These are phyloP conservation scores for Takashimella tepidaria DNA, from an alignment of 1,284 basidiomycete genomes.

Conservation along the genomic window DNA sequence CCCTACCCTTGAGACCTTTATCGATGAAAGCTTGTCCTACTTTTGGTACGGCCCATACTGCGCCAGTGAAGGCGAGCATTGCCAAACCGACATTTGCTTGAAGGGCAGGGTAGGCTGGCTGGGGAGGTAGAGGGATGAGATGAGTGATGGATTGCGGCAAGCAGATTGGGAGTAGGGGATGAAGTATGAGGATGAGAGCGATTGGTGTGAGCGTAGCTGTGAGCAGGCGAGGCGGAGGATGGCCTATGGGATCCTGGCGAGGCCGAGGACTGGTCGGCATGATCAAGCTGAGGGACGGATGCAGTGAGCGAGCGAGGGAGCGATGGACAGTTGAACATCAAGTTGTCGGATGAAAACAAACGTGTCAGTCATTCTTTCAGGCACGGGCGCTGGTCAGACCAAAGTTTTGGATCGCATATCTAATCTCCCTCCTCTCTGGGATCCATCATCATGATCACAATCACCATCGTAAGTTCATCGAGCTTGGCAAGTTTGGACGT, in stretches of 20 bases:
- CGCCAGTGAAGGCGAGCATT: conserved; percentile 67
- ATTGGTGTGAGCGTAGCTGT: conserved; percentile 37
- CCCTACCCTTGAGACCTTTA: conserved; percentile 71
- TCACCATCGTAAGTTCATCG: conserved; percentile 41
- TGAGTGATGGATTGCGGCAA: conserved; percentile 15
- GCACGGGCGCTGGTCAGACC: not conserved
- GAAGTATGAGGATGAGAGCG: conserved; percentile 31
- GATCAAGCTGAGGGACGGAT: not conserved
- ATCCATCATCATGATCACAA: conserved; percentile 49
- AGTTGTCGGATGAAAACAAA: no score
- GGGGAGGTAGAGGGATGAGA: conserved; percentile 27
- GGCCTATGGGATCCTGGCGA: conserved; percentile 18
- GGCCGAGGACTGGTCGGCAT: not conserved
- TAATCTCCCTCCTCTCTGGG: no score
- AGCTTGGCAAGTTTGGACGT: not conserved
- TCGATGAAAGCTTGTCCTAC: conserved; percentile 68
- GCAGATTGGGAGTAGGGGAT: conserved; percentile 37
- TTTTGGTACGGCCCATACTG: conserved; percentile 66
- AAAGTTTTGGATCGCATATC: no score
- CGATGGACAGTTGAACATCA: no score
- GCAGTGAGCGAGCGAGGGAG: no score
- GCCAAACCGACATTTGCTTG: conserved; percentile 70
- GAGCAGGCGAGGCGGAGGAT: conserved; percentile 30
- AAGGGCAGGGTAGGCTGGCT: conserved; percentile 42
- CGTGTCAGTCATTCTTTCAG: not conserved